A percentile compares a stretch with the other conserved stretches of the same genome.
Evolutionary conservation across 1,139 yeast genomes (phyloP).

Genomic region (Candida sp.): DNA sequence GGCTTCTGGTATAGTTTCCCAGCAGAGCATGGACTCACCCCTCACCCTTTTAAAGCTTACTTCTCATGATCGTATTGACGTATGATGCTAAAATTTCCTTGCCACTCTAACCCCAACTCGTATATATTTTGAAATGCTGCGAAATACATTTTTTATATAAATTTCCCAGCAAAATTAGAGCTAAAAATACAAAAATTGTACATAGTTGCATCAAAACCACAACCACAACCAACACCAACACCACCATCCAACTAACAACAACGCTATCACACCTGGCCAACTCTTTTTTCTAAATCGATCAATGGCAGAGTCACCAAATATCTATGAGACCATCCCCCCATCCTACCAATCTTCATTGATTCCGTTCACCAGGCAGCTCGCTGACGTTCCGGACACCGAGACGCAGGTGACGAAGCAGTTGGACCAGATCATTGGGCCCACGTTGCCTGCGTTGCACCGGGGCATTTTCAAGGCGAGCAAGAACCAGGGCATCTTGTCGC

Average conservation of each 20-base stretch:
- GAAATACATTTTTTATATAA: not conserved
- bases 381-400: constrained; percentile 4
- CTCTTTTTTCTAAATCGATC: not conserved
- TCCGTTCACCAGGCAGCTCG: constrained; percentile 2
- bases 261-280: not conserved
- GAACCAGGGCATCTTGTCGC: not conserved
- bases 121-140: constrained; percentile 3
- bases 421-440: constrained; percentile 4
- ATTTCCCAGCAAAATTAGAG: not conserved
- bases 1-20: not conserved
- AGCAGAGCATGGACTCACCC: not conserved
- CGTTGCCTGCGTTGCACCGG: constrained; percentile 6
- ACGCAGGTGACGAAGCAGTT: not conserved
- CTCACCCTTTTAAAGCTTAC: not conserved
- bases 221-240: not conserved
- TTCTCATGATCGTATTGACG: not conserved
- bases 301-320: not conserved
- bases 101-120: not conserved
- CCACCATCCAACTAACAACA: not conserved
- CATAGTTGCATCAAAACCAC: not conserved
- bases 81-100: not conserved
- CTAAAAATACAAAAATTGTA: not conserved
- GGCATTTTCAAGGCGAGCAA: constrained; percentile 5
- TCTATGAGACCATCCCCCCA: constrained; percentile 1
- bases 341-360: constrained; percentile 5